Conservation (phyloP, 2,329 filamentous ascomycete genomes). For the Calonectria crousiana region DNA sequence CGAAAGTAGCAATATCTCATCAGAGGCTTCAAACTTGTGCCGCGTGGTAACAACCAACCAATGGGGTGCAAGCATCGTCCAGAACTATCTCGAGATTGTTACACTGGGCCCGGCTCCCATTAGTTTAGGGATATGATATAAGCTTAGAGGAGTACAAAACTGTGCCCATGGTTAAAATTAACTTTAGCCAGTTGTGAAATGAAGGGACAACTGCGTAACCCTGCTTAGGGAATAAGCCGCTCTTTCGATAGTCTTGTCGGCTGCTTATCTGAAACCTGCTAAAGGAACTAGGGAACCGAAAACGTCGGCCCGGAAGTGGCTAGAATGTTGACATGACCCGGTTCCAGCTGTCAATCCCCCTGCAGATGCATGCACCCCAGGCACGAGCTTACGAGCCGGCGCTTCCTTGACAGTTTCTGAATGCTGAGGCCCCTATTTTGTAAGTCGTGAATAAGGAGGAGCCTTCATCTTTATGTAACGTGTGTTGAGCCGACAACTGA, state of each 20-base stretch:
- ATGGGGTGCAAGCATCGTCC: neutral
- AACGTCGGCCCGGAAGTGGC: neutral
- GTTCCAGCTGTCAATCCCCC: neutral
- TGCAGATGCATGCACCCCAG: neutral
- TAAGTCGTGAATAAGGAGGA: neutral
- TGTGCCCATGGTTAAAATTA: constrained; percentile 1
- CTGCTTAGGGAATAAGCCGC: neutral
- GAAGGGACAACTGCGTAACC: neutral
- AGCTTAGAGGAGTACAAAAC: neutral
- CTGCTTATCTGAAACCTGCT: neutral
- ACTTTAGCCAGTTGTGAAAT: constrained; percentile 2
- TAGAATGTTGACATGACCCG: neutral
- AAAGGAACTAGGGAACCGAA: neutral
- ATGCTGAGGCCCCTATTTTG: neutral
- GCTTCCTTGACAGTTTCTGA: too few species aligned
- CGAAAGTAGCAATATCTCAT: neutral
- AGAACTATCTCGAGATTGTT: constrained; percentile 1
- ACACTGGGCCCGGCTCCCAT: neutral
- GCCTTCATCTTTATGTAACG: neutral
- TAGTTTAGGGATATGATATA: constrained; percentile 1
- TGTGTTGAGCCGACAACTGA: neutral
- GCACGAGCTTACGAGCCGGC: neutral
- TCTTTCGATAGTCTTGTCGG: neutral
- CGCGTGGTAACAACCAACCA: neutral
- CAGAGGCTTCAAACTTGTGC: neutral